Evolutionary conservation across 1,284 basidiomycete genomes (phyloP), one percentile per base, ranked within the genome.

Genomic region (Phylloboletellus chloephorus): DNA sequence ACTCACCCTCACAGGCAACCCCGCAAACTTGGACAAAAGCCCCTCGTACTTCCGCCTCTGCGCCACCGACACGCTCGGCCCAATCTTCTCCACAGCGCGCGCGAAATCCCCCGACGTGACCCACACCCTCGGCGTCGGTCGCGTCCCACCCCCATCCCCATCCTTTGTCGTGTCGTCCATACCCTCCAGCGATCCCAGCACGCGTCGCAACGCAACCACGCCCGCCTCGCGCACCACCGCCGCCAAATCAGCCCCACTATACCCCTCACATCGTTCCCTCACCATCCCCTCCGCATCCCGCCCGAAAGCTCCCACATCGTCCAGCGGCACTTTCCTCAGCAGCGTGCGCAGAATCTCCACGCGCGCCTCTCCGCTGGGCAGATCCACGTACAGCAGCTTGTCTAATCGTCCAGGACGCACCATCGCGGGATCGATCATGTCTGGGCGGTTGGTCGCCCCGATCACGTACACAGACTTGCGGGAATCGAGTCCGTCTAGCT

Each of bases 401-500:
- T 98, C 95, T 10, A 98, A 76, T 2, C 95, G 79, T 0, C 95
- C 95, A 0, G 95, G 95, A 12, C 94, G 85, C 42, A 93, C 91
- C 94, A 98, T 97, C 4, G 95, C 95, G 1, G 95, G 95, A 60
- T 98, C 95, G 50, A 98, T 93, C 82, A 98, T 97, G 67, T 98
- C 95, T 0, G 95, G 95, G n/a, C 95, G 74, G 66, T 98, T 98
- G 4, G 95, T 98, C 1, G 95, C 95, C 0, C 87, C 95, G 50
- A 98, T 93, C 19, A 98, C 93, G 58, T 95, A 97, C 39, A 98
- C 94, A 37, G 81, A 78, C 59, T 89, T 93, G 46, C 94, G 79
- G 0, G 83, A 73, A 52, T 96, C 91, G 23, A 98, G 81, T 0
- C 95, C 95, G 57, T 98, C 95, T 19, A 98, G 79, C 64, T 98